Percentiles rank a stretch among this genome's conserved stretches.
phyloP scores from a whole-genome alignment of 1,284 basidiomycete genomes.

The Cryptococcus deneoformans region DNA sequence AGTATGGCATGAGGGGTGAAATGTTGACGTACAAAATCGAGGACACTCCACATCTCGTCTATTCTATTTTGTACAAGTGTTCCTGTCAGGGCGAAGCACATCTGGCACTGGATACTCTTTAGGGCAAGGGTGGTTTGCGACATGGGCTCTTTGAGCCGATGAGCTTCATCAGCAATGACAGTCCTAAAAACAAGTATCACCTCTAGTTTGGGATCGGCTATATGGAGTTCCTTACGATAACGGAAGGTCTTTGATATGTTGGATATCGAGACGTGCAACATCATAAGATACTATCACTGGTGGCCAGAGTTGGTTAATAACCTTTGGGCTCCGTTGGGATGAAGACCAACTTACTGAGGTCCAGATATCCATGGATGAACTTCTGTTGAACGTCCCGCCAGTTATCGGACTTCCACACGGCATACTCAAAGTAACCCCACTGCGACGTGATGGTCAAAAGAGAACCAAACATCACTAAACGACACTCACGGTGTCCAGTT shows the following conservation, averaged over 20 bases:
- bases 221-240: constrained; percentile 33
- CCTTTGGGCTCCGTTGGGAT: too few relatives aligned
- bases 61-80: constrained; percentile 52
- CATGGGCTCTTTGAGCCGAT: constrained; percentile 40
- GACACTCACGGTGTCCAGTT: constrained; percentile 47
- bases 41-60: constrained; percentile 53
- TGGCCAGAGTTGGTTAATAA: not conserved
- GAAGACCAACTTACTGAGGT: constrained; percentile 33
- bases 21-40: constrained; percentile 46
- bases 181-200: constrained; percentile 1
- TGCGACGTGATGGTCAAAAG: constrained; percentile 11
- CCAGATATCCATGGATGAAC: constrained; percentile 35
- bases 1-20: not conserved
- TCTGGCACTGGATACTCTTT: constrained; percentile 40
- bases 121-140: constrained; percentile 45
- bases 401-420: constrained; percentile 20
- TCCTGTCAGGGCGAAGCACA: constrained; percentile 40
- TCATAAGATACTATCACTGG: constrained; percentile 37
- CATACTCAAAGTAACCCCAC: constrained; percentile 48
- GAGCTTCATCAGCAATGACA: constrained; percentile 47
- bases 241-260: constrained; percentile 31
- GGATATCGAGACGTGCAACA: constrained; percentile 22
- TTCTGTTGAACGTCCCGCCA: constrained; percentile 8
- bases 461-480: not conserved
- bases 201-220: not conserved